A percentile compares a stretch with the other conserved stretches of the same genome.
phyloP scores from a whole-genome alignment of 257 asterid genomes.

The Penstemon barbatus region DNA sequence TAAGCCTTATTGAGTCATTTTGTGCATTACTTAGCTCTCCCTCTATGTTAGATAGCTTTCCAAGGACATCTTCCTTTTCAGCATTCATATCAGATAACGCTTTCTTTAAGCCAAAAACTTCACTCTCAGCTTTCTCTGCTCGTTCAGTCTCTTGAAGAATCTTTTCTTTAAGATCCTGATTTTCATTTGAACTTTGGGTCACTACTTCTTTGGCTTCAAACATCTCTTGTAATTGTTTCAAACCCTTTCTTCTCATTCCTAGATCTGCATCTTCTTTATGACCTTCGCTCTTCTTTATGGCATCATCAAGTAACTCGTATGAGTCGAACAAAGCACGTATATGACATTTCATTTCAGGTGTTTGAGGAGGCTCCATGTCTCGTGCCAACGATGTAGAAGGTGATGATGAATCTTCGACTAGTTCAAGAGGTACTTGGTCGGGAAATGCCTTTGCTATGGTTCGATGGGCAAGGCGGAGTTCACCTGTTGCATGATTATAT shows the following conservation, averaged over 20 bases:
- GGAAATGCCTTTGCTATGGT: constrained; percentile 84
- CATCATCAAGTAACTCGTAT: constrained; percentile 32
- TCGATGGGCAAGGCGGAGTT: constrained; percentile 81
- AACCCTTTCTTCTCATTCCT: constrained; percentile 39
- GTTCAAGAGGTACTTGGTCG: constrained; percentile 63
- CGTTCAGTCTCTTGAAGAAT: constrained; percentile 50
- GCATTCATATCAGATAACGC: constrained; percentile 55
- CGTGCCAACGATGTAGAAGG: constrained; percentile 45
- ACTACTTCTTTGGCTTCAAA: constrained; percentile 39
- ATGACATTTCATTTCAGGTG: constrained; percentile 46
- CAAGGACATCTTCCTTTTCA: constrained; percentile 63
- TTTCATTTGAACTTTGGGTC: constrained; percentile 32
- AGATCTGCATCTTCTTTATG: constrained; percentile 35
- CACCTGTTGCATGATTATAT: constrained; percentile 85
- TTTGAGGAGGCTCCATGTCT: constrained; percentile 44
- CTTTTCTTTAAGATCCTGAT: constrained; percentile 54
- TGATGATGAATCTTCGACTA: constrained; percentile 58
- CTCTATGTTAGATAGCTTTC: constrained; percentile 54
- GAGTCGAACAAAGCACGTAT: constrained; percentile 40
- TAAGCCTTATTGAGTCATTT: constrained; percentile 47
- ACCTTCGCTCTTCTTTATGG: constrained; percentile 24
- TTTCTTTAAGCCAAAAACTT: constrained; percentile 56
- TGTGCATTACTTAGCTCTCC: constrained; percentile 59
- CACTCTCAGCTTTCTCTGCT: constrained; percentile 60
- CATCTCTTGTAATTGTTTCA: constrained; percentile 60